Percentiles rank a stretch among this genome's conserved stretches.
Evolutionary conservation across 2,329 filamentous ascomycete species (phyloP).

Genomic region (Sporothrix luriei): DNA sequence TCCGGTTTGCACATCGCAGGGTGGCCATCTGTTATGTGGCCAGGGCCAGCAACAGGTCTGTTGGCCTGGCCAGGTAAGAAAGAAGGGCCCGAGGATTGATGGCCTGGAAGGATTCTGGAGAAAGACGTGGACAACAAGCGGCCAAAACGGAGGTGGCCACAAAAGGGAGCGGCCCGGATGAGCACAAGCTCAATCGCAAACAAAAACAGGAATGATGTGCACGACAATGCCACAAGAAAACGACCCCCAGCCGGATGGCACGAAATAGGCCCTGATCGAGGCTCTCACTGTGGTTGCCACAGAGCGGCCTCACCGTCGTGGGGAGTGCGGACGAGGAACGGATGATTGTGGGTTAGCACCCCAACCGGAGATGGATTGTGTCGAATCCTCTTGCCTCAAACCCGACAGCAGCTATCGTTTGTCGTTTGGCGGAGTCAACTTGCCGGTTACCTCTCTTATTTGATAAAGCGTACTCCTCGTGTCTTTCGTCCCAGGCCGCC

Average conservation of each 20-base stretch:
- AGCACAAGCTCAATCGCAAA: neutral
- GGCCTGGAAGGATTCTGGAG: conserved; percentile 21
- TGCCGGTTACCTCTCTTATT: neutral
- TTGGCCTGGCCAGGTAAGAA: neutral
- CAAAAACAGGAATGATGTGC: neutral
- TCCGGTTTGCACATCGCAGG: conserved; percentile 9
- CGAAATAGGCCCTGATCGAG: no score
- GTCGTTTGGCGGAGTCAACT: neutral
- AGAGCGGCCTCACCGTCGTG: neutral
- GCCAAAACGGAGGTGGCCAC: neutral
- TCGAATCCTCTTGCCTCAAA: neutral
- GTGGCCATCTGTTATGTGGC: conserved; percentile 1
- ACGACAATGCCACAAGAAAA: neutral
- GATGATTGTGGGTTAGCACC: neutral
- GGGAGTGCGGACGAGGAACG: neutral
- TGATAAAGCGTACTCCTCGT: conserved; percentile 4
- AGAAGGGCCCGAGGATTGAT: neutral
- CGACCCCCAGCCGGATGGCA: no score
- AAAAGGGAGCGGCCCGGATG: neutral
- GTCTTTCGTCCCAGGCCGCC: neutral
- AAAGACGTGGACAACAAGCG: conserved; percentile 7
- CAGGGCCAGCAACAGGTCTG: conserved; percentile 11
- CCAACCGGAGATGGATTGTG: conserved; percentile 13
- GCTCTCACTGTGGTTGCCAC: neutral
- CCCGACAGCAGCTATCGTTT: neutral